Conservation (phyloP, 495 filamentous ascomycete species). For the Friedmanniomyces simplex region DNA sequence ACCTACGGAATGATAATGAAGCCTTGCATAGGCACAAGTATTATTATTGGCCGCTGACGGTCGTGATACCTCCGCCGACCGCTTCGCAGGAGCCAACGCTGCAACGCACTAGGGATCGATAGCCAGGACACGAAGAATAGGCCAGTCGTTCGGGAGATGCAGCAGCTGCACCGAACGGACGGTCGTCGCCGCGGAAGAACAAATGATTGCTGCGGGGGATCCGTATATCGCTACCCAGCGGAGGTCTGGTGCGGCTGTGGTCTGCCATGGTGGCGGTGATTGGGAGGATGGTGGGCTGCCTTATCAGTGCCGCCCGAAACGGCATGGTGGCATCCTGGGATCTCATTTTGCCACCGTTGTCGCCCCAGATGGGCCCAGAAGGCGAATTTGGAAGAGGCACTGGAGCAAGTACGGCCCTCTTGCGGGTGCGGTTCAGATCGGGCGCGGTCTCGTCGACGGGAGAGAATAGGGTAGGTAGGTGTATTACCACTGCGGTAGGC, state of each 20-base stretch:
- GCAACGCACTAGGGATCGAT: not conserved
- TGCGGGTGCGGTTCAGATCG: too few species aligned
- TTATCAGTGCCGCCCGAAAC: conserved; percentile 3
- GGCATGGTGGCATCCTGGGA: conserved; percentile 1
- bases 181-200: not conserved
- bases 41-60: too few species aligned
- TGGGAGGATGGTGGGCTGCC: not conserved
- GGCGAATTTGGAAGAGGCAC: too few species aligned
- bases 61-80: too few species aligned
- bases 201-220: not conserved
- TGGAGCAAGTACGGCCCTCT: too few species aligned
- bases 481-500: not conserved
- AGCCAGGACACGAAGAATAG: not conserved
- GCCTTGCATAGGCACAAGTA: too few species aligned
- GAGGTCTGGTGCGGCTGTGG: not conserved
- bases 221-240: not conserved
- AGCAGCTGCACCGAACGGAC: not conserved
- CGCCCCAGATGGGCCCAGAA: not conserved
- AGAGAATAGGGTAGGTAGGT: not conserved
- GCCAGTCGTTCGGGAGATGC: not conserved
- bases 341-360: not conserved
- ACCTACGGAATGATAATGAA: too few species aligned
- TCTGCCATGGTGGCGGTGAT: not conserved
- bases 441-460: not conserved
- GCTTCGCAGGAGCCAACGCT: too few species aligned